Base-by-base conservation (phyloP, 2,329 filamentous ascomycete species). In the Cercospora berteroae region DNA sequence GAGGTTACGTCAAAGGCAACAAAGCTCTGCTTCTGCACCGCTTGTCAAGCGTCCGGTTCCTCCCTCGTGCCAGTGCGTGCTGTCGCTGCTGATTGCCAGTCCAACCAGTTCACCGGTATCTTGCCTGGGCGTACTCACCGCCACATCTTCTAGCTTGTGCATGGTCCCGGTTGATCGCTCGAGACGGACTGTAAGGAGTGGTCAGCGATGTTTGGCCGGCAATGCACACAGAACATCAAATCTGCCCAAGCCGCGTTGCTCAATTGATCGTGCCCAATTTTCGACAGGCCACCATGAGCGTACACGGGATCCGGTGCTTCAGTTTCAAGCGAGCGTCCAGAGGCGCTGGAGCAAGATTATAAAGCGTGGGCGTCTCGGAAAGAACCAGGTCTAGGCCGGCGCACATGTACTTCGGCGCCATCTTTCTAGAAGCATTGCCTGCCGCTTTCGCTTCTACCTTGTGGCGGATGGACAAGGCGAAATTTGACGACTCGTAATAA, bases 51-150 rank as follows among this genome's bases (percentile, higher is more conserved):
- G 48, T 27, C 20, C 13, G 48, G 3, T 52, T 52, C 23, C 48
- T 52, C 23, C 48, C 48, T 52, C 23, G 48, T 52, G 48, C 13
- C 48, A 52, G 20, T 25, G 48, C 48, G 48, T 52, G 48, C 10
- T 52, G 9, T 10, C n/a, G 48, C 12, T 25, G 48, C 13, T 27
- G 48, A 16, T 27, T 27, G 57, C 33, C 57, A 60, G 57, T 60
- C 31, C n/a, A 60, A 44, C 57, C 57, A 39, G 29, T 33, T 39
- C 31, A 39, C 57, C 25, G 57, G 57, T 60, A 60, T 42, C 57
- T n/a, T 60, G 18, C 25, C 31, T 16, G 27, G 25, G 36, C 23
- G 16, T 18, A 25, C 18, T 23, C 57, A 60, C 57, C 57, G 57
- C 57, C 57, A 27, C 31, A 42, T 60, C 57, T 25, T 42, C 57